Base-by-base conservation (phyloP, 345 rosid genomes). In the Salix arbutifolia region DNA sequence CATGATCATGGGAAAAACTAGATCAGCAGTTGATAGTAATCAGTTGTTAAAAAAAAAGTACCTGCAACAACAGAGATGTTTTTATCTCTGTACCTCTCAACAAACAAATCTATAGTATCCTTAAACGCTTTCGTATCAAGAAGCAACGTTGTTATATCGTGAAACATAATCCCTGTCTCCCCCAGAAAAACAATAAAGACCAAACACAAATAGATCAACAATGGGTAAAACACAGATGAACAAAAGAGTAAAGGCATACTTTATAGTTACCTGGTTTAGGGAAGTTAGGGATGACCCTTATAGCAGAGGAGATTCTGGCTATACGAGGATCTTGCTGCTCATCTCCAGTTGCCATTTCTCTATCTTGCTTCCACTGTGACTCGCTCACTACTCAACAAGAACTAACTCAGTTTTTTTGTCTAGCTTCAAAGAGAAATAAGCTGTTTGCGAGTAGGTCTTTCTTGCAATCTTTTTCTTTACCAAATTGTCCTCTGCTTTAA, bases 281-380 rank as follows among this genome's bases (percentile, higher is more conserved):
- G 79, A 95, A 95, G 89, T 91, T 83, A 2, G 94, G 98, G 87
- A 95, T 95, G 76, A 91, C 90, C 67, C 99, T 87, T 79, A 93
- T 95, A 46, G 88, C 82, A 37, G 97, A 86, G 2, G 92, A 75
- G 77, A 95, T 93, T 71, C 87, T 72, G 0, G 85, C 71, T 65
- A 93, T 86, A 65, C 99, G 91, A 65, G 90, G 83, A 84, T 90
- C 98, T 77, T 35, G 78, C 7, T 60, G 85, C 50, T 44, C 17
- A 52, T 84, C 88, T 31, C 82, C 76, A 52, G 87, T 69, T 26
- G 91, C 91, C 81, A 78, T 75, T 25, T 56, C 69, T 14, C 25
- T 10, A 38, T 17, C 35, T 28, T 33, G 66, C 65, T 44, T 69
- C 62, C 64, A 23, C 76, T 44, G 69, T 13, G 77, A 73, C 21